Evolutionary conservation across 192 early-diverging fungal genomes (phyloP).

Genomic region (Umbelopsis sp.): DNA sequence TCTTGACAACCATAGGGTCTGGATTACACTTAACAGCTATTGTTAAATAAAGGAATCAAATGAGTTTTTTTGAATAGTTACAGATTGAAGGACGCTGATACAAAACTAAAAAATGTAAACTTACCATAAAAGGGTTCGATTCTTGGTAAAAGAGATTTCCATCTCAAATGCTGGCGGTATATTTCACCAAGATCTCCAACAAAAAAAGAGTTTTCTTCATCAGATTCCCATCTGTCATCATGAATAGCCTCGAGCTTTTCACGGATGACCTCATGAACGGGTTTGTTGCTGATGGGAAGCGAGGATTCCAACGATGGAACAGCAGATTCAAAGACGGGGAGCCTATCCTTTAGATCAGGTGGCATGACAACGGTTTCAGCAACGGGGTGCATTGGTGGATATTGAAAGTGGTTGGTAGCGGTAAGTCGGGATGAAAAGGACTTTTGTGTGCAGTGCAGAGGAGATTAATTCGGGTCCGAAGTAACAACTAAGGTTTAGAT

Average conservation of each 20-base stretch:
- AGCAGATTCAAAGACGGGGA: background rate
- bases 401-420: background rate
- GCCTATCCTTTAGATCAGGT: background rate
- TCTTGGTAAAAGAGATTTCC: conserved; percentile 81
- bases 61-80: no score
- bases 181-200: conserved; percentile 95
- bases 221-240: conserved; percentile 46
- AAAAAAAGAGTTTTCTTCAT: conserved; percentile 91
- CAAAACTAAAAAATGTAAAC: conserved; percentile 6
- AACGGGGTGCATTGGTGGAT: conserved; percentile 24
- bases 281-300: background rate
- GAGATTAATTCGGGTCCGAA: conserved; percentile 21
- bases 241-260: conserved; percentile 42
- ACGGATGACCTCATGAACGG: conserved; percentile 27
- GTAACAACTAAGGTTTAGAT: conserved; percentile 1
- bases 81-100: no score
- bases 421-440: no score
- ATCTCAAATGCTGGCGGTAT: conserved; percentile 83
- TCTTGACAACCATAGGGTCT: conserved; percentile 80
- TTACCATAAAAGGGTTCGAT: conserved; percentile 95
- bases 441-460: background rate
- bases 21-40: conserved; percentile 97
- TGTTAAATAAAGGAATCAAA: conserved; percentile 14
- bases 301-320: background rate
- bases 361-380: conserved; percentile 27